A percentile compares a stretch with the other conserved stretches of the same genome.
Conservation (phyloP, 1,139 yeast genomes). For the Yarrowia galli region DNA sequence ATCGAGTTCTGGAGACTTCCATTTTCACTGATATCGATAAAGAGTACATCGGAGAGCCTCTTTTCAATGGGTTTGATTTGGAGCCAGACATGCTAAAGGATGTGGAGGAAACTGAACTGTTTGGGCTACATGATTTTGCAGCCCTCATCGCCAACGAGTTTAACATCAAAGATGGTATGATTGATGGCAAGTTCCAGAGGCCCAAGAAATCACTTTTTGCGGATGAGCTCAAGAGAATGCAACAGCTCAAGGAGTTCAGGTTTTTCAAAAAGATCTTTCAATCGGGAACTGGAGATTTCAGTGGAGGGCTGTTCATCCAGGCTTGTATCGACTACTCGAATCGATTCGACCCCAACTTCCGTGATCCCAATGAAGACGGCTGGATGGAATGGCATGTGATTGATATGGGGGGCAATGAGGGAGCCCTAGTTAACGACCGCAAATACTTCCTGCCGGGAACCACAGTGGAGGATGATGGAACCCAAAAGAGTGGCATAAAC, state of each 20-base stretch:
- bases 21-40: no score
- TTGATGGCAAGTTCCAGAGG: neutral
- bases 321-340: neutral
- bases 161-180: neutral
- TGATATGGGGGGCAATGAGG: neutral
- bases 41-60: neutral
- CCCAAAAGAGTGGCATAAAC: no score
- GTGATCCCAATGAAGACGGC: neutral
- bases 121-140: neutral
- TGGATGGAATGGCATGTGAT: neutral
- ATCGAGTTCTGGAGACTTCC: neutral
- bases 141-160: neutral
- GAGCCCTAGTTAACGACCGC: neutral
- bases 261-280: neutral
- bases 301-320: neutral
- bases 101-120: neutral
- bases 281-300: neutral
- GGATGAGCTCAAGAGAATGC: neutral
- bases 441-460: neutral
- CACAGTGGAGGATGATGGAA: no score
- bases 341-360: neutral
- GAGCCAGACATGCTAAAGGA: neutral
- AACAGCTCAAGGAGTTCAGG: neutral
- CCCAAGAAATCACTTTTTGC: neutral
- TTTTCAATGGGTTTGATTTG: neutral